Conservation (phyloP, 2,329 filamentous ascomycete species). For the Drechslerella dactyloides region DNA sequence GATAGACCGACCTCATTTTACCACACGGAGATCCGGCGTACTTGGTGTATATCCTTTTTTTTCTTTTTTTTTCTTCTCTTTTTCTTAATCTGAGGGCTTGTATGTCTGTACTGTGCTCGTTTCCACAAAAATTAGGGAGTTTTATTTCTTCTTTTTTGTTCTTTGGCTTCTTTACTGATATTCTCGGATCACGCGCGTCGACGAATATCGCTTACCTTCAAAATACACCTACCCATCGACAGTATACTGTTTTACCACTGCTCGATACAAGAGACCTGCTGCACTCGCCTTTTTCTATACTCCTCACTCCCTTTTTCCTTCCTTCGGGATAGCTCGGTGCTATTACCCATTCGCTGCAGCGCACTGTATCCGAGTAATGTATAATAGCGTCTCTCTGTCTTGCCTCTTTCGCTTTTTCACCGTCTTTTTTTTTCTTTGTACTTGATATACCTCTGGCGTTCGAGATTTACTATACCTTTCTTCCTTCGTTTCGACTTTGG, state of each 20-base stretch:
- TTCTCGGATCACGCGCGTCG: background rate
- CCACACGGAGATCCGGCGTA: conserved; percentile 41
- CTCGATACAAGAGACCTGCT: conserved; percentile 43
- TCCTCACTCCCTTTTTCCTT: background rate
- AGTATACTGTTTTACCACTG: conserved; percentile 17
- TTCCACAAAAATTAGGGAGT: conserved; percentile 13
- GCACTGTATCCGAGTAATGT: conserved; percentile 48
- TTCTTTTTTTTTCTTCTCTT: no score
- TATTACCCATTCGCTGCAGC: conserved; percentile 28
- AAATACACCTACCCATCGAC: conserved; percentile 27
- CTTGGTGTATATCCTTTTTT: conserved; percentile 17
- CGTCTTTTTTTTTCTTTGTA: background rate
- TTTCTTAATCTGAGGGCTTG: conserved; percentile 26
- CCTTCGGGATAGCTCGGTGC: background rate
- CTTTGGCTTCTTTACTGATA: conserved; percentile 6
- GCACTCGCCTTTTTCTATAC: conserved; percentile 18
- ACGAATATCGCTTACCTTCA: conserved; percentile 16
- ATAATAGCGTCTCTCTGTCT: conserved; percentile 40
- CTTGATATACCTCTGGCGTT: conserved; percentile 41
- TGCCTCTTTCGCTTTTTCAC: conserved; percentile 5
- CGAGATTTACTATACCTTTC: background rate
- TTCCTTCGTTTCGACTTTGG: background rate
- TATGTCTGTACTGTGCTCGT: conserved; percentile 18
- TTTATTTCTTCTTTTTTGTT: conserved; percentile 3
- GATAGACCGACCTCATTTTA: conserved; percentile 41